Evolutionary conservation across 331 rosid species (phyloP), one percentile per base, ranked within the genome.

Genomic region (Acacia concinna): DNA sequence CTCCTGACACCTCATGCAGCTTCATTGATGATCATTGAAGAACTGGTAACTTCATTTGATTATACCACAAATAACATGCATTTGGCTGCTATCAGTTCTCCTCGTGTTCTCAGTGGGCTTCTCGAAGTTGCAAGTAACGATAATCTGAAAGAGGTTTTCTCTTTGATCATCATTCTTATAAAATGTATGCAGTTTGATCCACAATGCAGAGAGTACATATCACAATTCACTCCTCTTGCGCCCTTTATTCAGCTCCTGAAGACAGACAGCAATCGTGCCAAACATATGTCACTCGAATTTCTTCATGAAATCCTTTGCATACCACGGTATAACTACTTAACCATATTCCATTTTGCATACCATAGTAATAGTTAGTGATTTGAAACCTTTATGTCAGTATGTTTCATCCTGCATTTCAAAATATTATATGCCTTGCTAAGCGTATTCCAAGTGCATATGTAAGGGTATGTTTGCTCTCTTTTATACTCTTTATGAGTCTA

Each of bases 21-120:
- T 64, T 92, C 95, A 1, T 63, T 92, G 81, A 88, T 90, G 97
- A 90, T 92, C 66, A 89, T 88, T 46, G 93, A 90, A 83, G 93
- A 88, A 76, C 74, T 92, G 64, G 91, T 92, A 75, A 87, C 97
- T 76, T 89, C 95, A 74, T 86, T 90, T 79, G 97, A 90, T 63
- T 84, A 81, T 43, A 88, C 87, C 28, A 90, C 91, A 15, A 90
- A 90, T 85, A 87, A 87, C 83, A 79, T 74, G 91, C 95, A 92
- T 83, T 87, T 90, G 91, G 97, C 90, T 54, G 87, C 86, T 44
- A 87, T 92, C 82, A 90, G 89, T 80, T 92, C 91, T 38, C 97
- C 95, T 46, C 83, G 78, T 31, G 90, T 92, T 81, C 91, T 92
- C 41, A 74, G 84, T 40, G 88, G 97, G 71, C 86, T 92, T 81